Percentiles rank a stretch among this genome's conserved stretches.
Conservation (phyloP, 192 early-diverging fungal species). For the Backusella circina region DNA sequence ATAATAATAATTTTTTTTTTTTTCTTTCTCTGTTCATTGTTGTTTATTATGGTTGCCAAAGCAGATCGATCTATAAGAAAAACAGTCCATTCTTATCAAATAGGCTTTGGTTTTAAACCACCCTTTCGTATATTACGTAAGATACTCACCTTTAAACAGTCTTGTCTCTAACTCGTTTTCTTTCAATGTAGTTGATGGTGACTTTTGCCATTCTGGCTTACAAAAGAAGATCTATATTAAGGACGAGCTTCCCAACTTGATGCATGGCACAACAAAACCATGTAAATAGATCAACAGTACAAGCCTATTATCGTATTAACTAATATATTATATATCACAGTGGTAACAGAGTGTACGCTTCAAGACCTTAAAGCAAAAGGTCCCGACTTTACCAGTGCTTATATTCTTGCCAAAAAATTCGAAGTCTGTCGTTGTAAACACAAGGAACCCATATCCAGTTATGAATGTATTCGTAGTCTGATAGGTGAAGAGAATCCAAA, state of each 20-base stretch:
- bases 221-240: constrained; percentile 61
- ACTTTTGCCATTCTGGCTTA: constrained; percentile 71
- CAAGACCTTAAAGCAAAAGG: constrained; percentile 66
- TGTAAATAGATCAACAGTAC: constrained; percentile 41
- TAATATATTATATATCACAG: no score
- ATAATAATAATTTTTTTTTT: constrained; percentile 6
- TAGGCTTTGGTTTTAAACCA: constrained; percentile 81
- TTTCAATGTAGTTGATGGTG: constrained; percentile 63
- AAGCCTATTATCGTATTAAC: no score
- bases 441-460: constrained; percentile 53
- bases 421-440: constrained; percentile 85
- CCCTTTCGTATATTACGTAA: constrained; percentile 89
- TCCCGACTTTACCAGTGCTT: constrained; percentile 56
- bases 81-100: constrained; percentile 77
- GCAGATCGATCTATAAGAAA: constrained; percentile 77
- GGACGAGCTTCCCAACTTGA: constrained; percentile 56
- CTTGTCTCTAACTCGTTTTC: not conserved
- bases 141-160: not conserved
- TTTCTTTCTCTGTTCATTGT: not conserved
- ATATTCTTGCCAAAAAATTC: constrained; percentile 57
- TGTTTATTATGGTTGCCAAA: constrained; percentile 73
- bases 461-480: constrained; percentile 71
- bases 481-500: constrained; percentile 73
- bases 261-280: constrained; percentile 63
- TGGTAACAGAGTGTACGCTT: constrained; percentile 69